Percentiles rank a stretch among this genome's conserved stretches.
These are phyloP conservation scores for Teunomyces funiuensis DNA, from an alignment of 805 yeast genomes.

Conservation along the genomic window DNA sequence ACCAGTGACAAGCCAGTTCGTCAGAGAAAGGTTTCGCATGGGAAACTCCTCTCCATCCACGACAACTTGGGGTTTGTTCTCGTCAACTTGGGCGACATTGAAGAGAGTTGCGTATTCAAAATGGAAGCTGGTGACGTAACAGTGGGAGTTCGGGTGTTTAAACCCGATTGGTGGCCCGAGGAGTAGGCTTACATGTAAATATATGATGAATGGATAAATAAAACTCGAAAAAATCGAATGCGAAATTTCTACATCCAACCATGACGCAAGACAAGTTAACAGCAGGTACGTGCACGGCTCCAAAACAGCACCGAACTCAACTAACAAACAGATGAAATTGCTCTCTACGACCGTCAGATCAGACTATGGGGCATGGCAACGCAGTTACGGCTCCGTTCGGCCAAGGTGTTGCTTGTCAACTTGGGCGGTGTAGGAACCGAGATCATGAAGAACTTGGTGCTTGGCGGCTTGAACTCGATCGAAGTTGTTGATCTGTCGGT, in stretches of 20 bases:
- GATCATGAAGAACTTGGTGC: constrained; percentile 75
- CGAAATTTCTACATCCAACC: not conserved
- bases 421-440: constrained; percentile 81
- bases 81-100: constrained; percentile 45
- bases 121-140: constrained; percentile 24
- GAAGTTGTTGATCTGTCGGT: constrained; percentile 62
- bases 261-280: constrained; percentile 13
- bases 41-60: constrained; percentile 55
- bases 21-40: constrained; percentile 48
- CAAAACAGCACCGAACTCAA: not conserved
- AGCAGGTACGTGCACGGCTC: constrained; percentile 17
- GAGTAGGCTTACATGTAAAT: constrained; percentile 15
- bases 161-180: constrained; percentile 79
- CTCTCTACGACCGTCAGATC: constrained; percentile 91
- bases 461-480: constrained; percentile 84
- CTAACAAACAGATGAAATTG: constrained; percentile 65
- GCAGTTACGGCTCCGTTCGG: constrained; percentile 71
- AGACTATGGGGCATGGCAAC: constrained; percentile 96
- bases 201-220: not conserved
- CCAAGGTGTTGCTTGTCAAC: constrained; percentile 68
- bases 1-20: constrained; percentile 26
- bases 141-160: constrained; percentile 50
- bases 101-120: constrained; percentile 42
- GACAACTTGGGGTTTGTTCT: constrained; percentile 69
- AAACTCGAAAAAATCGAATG: not conserved